Conservation (phyloP, 345 rosid species). For the Acer yangbiense region DNA sequence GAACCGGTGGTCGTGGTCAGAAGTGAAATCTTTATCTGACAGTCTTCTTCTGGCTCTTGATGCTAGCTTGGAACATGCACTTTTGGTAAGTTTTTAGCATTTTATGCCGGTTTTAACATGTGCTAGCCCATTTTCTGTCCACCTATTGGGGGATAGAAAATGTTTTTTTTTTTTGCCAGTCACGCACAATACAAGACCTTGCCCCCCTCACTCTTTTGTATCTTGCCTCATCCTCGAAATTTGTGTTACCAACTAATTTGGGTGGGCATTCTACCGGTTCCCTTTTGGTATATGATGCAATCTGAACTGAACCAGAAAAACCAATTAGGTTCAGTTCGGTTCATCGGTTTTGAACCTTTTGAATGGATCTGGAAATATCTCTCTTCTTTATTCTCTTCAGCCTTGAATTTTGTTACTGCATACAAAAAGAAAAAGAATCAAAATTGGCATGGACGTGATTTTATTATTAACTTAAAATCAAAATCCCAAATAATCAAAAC, state of each 20-base stretch:
- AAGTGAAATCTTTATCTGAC: slow-evolving; percentile 77
- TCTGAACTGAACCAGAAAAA: neutral
- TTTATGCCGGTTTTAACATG: neutral
- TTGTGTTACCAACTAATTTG: neutral
- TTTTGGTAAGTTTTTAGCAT: slow-evolving; percentile 64
- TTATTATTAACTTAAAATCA: neutral
- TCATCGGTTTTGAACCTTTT: neutral
- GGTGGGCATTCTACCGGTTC: neutral
- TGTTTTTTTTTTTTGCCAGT: neutral
- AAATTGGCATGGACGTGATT: neutral
- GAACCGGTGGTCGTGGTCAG: slow-evolving; percentile 88
- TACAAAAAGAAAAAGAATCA: neutral
- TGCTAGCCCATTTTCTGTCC: neutral
- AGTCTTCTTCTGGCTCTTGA: slow-evolving; percentile 90
- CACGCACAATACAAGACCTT: neutral
- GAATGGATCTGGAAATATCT: neutral
- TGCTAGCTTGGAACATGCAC: slow-evolving; percentile 95
- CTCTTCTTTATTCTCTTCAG: neutral
- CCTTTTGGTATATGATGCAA: neutral
- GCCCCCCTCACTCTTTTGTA: neutral
- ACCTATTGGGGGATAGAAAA: neutral
- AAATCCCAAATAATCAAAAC: neutral
- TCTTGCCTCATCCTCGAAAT: neutral
- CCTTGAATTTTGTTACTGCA: neutral
- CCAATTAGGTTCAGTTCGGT: neutral